Conservation (phyloP, 225 moss, liverwort and hornwort genomes). For the Ulota crispa region DNA sequence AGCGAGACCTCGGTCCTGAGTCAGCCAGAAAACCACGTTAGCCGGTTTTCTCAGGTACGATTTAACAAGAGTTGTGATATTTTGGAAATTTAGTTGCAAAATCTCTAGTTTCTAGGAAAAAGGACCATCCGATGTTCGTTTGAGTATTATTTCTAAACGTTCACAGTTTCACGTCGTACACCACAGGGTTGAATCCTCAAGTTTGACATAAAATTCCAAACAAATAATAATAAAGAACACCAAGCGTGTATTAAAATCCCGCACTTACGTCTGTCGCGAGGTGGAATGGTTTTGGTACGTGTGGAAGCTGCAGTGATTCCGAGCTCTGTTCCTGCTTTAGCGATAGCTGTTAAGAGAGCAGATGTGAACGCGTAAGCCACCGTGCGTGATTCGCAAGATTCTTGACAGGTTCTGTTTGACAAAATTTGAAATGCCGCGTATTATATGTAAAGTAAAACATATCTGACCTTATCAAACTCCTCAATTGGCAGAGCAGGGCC, state of each 20-base stretch:
- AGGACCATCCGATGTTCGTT: rapidly evolving
- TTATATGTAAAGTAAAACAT: too few relatives aligned
- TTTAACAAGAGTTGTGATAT: rapidly evolving
- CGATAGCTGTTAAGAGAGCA: constrained; percentile 51
- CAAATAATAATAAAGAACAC: too few relatives aligned
- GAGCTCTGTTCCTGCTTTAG: constrained; percentile 42
- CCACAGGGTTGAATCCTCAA: background rate
- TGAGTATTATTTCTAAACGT: rapidly evolving
- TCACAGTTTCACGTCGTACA: too few relatives aligned
- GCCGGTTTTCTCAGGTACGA: background rate
- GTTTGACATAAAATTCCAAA: too few relatives aligned
- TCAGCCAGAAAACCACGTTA: background rate
- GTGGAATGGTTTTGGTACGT: constrained; percentile 68
- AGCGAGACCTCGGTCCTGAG: constrained; percentile 77
- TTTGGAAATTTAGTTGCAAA: too few relatives aligned
- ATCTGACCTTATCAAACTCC: constrained; percentile 70
- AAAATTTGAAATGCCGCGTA: rapidly evolving
- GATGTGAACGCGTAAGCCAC: background rate
- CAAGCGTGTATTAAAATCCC: background rate
- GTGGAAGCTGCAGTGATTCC: constrained; percentile 35
- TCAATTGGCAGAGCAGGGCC: constrained; percentile 49
- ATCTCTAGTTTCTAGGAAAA: background rate
- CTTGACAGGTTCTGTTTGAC: too few relatives aligned
- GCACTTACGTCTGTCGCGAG: constrained; percentile 81
- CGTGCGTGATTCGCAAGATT: background rate